A percentile compares a stretch with the other conserved stretches of the same genome.
Evolutionary conservation across 345 rosid species (phyloP).

Genomic region (Lepidium sativum): DNA sequence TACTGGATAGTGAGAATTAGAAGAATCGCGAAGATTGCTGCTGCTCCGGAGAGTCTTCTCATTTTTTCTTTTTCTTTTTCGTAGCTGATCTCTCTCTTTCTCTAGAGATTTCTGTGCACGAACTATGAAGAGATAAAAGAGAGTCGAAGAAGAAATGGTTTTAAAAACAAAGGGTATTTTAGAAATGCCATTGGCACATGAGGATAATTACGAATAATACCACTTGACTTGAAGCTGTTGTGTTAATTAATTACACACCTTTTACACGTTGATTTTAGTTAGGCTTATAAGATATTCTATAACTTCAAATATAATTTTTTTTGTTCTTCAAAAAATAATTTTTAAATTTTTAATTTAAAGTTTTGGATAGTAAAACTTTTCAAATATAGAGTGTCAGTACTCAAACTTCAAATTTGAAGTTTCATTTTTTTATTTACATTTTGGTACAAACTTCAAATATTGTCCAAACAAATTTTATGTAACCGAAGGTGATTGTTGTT

Average conservation of each 20-base stretch:
- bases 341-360: too few species aligned
- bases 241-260: neutral
- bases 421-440: too few species aligned
- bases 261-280: slow-evolving; percentile 15
- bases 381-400: too few species aligned
- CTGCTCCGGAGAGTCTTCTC: slow-evolving; percentile 23
- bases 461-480: too few species aligned
- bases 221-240: slow-evolving; percentile 26
- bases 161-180: slow-evolving; percentile 4
- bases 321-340: too few species aligned
- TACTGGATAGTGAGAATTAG: slow-evolving; percentile 40
- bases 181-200: slow-evolving; percentile 22
- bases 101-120: neutral
- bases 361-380: too few species aligned
- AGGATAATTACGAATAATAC: slow-evolving; percentile 11
- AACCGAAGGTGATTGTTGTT: too few species aligned
- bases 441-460: too few species aligned
- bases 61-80: neutral
- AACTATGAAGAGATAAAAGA: slow-evolving; percentile 7
- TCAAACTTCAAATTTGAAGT: too few species aligned
- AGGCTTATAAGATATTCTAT: too few species aligned
- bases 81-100: neutral
- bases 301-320: too few species aligned
- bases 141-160: neutral
- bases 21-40: slow-evolving; percentile 20